These are phyloP conservation scores for Chlamydomonas eustigma DNA, from an alignment of 139 green algal species.

Conservation along the genomic window DNA sequence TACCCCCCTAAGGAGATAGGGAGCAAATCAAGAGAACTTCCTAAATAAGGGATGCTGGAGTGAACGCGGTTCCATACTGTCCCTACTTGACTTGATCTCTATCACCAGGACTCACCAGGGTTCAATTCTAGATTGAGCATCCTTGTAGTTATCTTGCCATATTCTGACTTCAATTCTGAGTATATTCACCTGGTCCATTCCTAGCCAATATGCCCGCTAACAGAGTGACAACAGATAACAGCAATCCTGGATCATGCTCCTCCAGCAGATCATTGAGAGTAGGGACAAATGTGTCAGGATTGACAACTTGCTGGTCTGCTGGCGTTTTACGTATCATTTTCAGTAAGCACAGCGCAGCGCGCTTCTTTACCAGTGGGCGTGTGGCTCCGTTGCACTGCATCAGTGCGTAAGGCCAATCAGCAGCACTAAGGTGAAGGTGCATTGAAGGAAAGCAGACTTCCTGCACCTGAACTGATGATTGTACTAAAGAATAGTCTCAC, in stretches of 20 bases:
- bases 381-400: conserved; percentile 65
- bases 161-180: no score
- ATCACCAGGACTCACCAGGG: no score
- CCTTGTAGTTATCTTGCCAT: no score
- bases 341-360: conserved; percentile 93
- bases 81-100: no score
- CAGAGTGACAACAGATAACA: conserved; percentile 77
- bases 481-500: conserved; percentile 33
- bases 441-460: no score
- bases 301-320: conserved; percentile 55
- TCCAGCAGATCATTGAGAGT: conserved; percentile 76
- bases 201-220: conserved; percentile 79
- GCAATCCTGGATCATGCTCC: conserved; percentile 86
- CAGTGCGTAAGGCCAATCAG: background rate
- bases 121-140: no score
- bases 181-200: conserved; percentile 29
- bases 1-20: no score
- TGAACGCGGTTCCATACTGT: no score
- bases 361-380: conserved; percentile 91
- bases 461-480: background rate
- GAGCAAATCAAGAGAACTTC: no score
- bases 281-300: conserved; percentile 47
- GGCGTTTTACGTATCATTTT: conserved; percentile 87
- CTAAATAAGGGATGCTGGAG: no score
- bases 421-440: background rate